Percentiles rank a stretch among this genome's conserved stretches.
These are phyloP conservation scores for Cercospora sp. DNA, from an alignment of 2,329 filamentous ascomycete genomes.

Conservation along the genomic window DNA sequence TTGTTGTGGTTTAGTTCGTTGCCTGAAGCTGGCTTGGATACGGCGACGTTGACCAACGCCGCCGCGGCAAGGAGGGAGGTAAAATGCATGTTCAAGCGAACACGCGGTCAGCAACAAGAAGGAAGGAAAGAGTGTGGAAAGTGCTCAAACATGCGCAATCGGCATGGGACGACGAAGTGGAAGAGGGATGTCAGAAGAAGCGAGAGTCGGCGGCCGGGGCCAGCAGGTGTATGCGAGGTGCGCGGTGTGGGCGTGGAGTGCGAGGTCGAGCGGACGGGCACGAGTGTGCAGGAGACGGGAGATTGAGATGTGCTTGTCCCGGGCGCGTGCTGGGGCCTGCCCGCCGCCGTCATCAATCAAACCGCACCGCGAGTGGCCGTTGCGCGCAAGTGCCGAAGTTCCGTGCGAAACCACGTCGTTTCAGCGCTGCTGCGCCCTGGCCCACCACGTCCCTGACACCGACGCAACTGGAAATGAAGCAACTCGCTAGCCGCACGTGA, in stretches of 20 bases:
- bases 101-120: not conserved
- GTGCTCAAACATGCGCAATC: constrained; percentile 12
- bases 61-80: constrained; percentile 18
- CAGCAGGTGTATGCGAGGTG: not conserved
- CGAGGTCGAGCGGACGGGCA: not conserved
- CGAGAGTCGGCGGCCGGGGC: constrained; percentile 5
- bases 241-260: not conserved
- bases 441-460: not conserved
- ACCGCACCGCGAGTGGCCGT: not conserved
- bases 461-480: not conserved
- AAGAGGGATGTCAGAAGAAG: not conserved
- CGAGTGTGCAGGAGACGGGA: not conserved
- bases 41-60: constrained; percentile 8
- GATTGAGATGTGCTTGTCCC: not conserved
- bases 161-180: not conserved
- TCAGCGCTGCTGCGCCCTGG: not conserved
- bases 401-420: constrained; percentile 6
- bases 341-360: not conserved
- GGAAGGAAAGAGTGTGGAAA: constrained; percentile 8
- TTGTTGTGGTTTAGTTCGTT: not conserved
- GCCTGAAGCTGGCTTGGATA: constrained; percentile 24
- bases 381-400: not conserved
- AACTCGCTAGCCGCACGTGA: not conserved
- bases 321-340: not conserved
- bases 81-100: constrained; percentile 16